Percentiles rank a stretch among this genome's conserved stretches.
Evolutionary conservation across 768 basidiomycete species (phyloP).

Genomic region (Tylopilus vinaceipallidus): DNA sequence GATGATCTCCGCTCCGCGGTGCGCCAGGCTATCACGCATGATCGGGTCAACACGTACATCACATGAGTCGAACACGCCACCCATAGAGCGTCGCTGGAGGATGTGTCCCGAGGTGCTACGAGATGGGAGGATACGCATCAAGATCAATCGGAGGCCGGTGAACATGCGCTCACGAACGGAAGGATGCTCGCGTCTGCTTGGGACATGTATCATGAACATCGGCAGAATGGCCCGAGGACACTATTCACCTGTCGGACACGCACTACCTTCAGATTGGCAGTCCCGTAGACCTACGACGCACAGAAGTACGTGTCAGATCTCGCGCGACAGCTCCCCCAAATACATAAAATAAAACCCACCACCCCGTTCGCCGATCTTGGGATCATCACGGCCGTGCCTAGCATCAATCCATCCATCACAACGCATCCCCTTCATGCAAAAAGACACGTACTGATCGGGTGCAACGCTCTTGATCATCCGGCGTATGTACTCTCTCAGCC

Average conservation of each 20-base stretch:
- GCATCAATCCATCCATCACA: too few species aligned
- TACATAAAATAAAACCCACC: slow-evolving; percentile 14
- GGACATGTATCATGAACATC: not conserved
- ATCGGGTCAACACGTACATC: not conserved
- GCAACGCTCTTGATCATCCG: slow-evolving; percentile 5
- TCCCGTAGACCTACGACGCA: slow-evolving; percentile 14
- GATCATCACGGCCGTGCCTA: slow-evolving; percentile 19
- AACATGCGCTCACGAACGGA: slow-evolving; percentile 14
- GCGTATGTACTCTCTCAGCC: slow-evolving; percentile 12
- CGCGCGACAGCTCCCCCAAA: too few species aligned
- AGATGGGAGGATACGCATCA: not conserved
- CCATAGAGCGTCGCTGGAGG: slow-evolving; percentile 22
- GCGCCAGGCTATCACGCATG: slow-evolving; percentile 4
- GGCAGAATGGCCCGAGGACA: not conserved
- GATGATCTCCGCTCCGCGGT: slow-evolving; percentile 11
- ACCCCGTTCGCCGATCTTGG: slow-evolving; percentile 14
- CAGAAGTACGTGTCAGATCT: too few species aligned
- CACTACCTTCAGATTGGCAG: slow-evolving; percentile 12
- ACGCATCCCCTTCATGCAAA: too few species aligned
- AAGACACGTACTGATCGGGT: slow-evolving; percentile 7
- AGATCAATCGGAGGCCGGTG: too few species aligned
- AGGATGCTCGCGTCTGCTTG: slow-evolving; percentile 21
- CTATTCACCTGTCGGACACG: not conserved
- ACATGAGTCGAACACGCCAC: not conserved
- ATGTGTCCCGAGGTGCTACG: slow-evolving; percentile 16